Evolutionary conservation across 805 yeast genomes (phyloP).

Genomic region (Yamadazyma takamatsuzukensis): DNA sequence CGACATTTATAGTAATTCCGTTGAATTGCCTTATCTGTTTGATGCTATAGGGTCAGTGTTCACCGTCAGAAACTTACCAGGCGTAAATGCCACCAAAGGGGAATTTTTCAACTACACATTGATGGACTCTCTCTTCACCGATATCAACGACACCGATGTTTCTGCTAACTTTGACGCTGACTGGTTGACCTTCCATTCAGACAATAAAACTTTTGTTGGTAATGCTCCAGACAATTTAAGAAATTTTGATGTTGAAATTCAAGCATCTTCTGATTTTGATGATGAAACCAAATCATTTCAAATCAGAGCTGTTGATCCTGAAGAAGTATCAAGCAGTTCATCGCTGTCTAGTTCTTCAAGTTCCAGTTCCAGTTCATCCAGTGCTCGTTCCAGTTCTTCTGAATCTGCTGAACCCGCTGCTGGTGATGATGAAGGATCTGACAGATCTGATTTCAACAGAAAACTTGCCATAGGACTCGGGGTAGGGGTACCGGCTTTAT

Average conservation of each 20-base stretch:
- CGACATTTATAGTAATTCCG: conserved; percentile 60
- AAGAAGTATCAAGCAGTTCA: conserved; percentile 11
- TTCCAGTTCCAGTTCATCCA: conserved; percentile 25
- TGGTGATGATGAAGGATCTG: conserved; percentile 1
- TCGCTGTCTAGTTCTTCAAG: conserved; percentile 26
- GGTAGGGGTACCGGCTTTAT: conserved; percentile 70
- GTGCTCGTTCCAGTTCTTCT: conserved; percentile 22
- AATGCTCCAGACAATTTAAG: conserved; percentile 39
- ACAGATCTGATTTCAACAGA: conserved; percentile 24
- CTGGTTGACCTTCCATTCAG: conserved; percentile 66
- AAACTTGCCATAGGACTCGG: conserved; percentile 87
- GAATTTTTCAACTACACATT: conserved; percentile 56
- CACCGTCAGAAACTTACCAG: conserved; percentile 48
- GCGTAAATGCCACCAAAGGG: conserved; percentile 68
- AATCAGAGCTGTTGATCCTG: conserved; percentile 47
- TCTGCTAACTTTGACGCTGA: conserved; percentile 36
- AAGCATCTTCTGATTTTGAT: conserved; percentile 27
- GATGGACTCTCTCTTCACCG: conserved; percentile 53
- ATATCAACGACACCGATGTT: conserved; percentile 47
- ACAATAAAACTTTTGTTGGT: conserved; percentile 69
- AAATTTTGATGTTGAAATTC: conserved; percentile 20
- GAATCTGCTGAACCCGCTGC: conserved; percentile 14
- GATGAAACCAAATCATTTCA: conserved; percentile 40
- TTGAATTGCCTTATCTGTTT: conserved; percentile 55
- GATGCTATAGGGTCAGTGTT: conserved; percentile 55